Evolutionary conservation across 352 stramenopile genomes (phyloP), one percentile per base, ranked within the genome.

Genomic region (Sclerospora graminicola): DNA sequence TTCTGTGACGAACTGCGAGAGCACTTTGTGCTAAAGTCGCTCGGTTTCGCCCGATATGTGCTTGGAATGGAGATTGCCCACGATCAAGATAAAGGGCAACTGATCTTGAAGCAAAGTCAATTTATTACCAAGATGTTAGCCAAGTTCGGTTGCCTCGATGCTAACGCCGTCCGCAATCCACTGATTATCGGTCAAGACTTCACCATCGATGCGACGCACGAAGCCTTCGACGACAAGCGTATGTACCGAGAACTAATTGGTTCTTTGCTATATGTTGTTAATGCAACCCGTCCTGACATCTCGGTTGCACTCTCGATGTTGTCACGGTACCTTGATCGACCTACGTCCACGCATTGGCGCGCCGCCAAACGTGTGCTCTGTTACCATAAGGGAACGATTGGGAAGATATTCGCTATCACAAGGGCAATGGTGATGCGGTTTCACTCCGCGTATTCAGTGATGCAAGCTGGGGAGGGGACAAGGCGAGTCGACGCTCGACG

Each of bases 231-330:
- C 13, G 8, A 32, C 28, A 32, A 32, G 28, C 8, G 9, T 14
- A 4, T 4, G 28, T 56, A 45, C 36, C 40, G 39, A 26, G 20
- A 49, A 30, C 20, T 53, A 4, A 42, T 52, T 30, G 37, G 38
- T 1, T 51, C 41, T 14, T 14, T 61, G 2, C 30, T 61, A n/a
- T 61, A 61, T 19, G 39, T 61, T 4, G 52, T 45, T 44, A 56
- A 28, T 7, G 52, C 26, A 15, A 52, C 46, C 14, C 24, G 46
- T 15, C 46, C 46, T 7, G 46, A 61, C 32, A 52, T 56, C 20
- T 29, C 37, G 26, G n/a, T 33, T 24, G 46, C 18, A 52, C 11
- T 41, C 2, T 10, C 15, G 11, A 5, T 39, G 9, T 32, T 57
- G 8, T 56, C 27, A 1, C 46, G 43, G 16, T 46, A 44, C 34